phyloP scores from a whole-genome alignment of 2,329 filamentous ascomycete genomes.

The Periconia sp. region DNA sequence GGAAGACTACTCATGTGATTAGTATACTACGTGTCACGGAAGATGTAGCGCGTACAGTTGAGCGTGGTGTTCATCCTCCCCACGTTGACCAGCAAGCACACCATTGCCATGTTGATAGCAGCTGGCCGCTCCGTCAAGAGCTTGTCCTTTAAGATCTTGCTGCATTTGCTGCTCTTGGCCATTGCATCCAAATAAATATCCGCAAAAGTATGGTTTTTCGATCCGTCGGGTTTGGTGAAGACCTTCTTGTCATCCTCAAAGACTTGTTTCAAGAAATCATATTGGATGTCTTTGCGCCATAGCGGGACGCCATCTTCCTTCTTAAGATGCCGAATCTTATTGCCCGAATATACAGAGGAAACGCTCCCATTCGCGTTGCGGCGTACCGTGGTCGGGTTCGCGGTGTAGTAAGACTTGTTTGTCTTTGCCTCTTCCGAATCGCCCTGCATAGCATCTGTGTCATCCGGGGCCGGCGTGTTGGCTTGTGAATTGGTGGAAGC shows the following conservation, averaged over 20 bases:
- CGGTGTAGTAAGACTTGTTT: constrained; percentile 46
- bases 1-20: constrained; percentile 70
- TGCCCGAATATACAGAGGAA: constrained; percentile 67
- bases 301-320: constrained; percentile 86
- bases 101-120: constrained; percentile 98
- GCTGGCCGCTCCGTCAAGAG: constrained; percentile 87
- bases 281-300: constrained; percentile 86
- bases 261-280: constrained; percentile 78
- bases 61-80: constrained; percentile 98
- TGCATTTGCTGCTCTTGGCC: constrained; percentile 98
- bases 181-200: constrained; percentile 98
- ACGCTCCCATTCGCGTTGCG: constrained; percentile 67
- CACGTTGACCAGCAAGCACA: constrained; percentile 94
- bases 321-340: constrained; percentile 82
- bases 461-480: constrained; percentile 35
- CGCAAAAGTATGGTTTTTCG: constrained; percentile 75
- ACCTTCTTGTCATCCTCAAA: constrained; percentile 75
- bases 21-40: constrained; percentile 5
- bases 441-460: constrained; percentile 29
- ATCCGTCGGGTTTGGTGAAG: constrained; percentile 88
- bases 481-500: constrained; percentile 24
- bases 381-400: constrained; percentile 55
- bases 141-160: constrained; percentile 97
- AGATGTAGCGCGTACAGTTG: constrained; percentile 70
- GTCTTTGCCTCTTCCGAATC: constrained; percentile 31